Evolutionary conservation across 1,284 basidiomycete species (phyloP), one percentile per base, ranked within the genome.

Genomic region (Golubevia pallescens): DNA sequence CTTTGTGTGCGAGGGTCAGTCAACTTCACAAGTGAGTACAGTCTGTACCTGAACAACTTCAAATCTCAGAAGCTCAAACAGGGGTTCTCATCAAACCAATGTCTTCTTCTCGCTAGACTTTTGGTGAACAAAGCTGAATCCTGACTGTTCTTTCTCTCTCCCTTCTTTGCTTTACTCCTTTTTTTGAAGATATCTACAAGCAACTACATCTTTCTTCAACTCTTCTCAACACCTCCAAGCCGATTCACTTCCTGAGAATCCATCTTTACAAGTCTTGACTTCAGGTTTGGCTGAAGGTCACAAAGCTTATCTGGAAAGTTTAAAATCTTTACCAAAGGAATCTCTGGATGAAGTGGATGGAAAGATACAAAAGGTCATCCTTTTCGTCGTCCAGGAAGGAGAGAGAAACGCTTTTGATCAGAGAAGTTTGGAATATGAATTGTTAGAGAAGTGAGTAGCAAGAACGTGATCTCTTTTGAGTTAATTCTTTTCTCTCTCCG

Each of bases 321-420:
- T 48, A 48, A 48, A 10, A 16, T 13, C 42, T 16, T 16, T 48
- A 10, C 16, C 42, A 16, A 13, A 10, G 8, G 42, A 48, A 48
- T 13, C 8, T 16, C 42, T 10, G 16, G 8, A 10, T 48, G 42
- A 48, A 16, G 42, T 48, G 16, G 42, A n/a, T 14, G 24, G 13
- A 13, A 10, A 13, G 13, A 56, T 21, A 0, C 20, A 5, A 56
- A 56, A 32, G 0, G 67, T 87, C 56, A 90, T 99, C 19, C 88
- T 99, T 1, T 95, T 98, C 75, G 93, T 98, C 3, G 91, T 94
- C 0, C 95, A 97, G 81, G 89, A 91, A 6, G 89, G 90, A 24
- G 97, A 99, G 86, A 89, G 95, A n/a, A 99, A 99, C 83, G 90
- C 96, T 0, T 99, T 98, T 81, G 96, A 99, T 82, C 97, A 99